A percentile compares a stretch with the other conserved stretches of the same genome.
phyloP scores from a whole-genome alignment of 768 basidiomycete genomes.

The Collybiopsis luxurians region DNA sequence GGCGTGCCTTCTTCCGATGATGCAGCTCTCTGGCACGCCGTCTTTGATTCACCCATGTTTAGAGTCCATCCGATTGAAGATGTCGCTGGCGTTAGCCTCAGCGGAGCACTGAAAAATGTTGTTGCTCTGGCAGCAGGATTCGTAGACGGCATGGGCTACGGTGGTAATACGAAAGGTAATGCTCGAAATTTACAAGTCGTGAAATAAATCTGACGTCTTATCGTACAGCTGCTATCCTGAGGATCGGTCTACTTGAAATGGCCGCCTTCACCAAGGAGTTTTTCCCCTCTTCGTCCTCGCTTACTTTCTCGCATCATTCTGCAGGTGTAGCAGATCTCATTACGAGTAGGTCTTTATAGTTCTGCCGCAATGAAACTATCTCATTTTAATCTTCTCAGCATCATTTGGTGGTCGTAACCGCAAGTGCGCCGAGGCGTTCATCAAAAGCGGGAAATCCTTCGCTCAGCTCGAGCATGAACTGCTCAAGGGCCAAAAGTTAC shows the following conservation, averaged over 20 bases:
- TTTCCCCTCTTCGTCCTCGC: conserved; percentile 10
- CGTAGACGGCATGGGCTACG: conserved; percentile 14
- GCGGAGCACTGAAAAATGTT: conserved; percentile 14
- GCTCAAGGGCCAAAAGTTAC: conserved; percentile 13
- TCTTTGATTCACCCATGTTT: conserved; percentile 13
- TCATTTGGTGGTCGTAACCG: conserved; percentile 13
- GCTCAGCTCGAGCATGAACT: conserved; percentile 12
- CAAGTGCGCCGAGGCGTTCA: conserved; percentile 14
- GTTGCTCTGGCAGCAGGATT: conserved; percentile 13
- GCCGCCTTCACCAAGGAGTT: conserved; percentile 12
- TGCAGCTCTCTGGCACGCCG: conserved; percentile 15
- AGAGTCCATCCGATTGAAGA: conserved; percentile 14
- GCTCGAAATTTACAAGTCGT: not conserved
- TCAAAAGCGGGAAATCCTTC: conserved; percentile 12
- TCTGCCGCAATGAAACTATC: not conserved
- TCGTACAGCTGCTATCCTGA: conserved; percentile 6
- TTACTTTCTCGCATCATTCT: conserved; percentile 15
- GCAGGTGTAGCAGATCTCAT: conserved; percentile 14
- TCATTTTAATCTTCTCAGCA: not conserved
- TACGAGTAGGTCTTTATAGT: conserved; percentile 3
- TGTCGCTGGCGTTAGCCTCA: conserved; percentile 13
- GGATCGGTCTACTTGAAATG: conserved; percentile 13
- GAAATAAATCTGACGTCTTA: not conserved
- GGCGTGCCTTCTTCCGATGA: conserved; percentile 13
- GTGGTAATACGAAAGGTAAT: conserved; percentile 9